phyloP scores from a whole-genome alignment of 768 basidiomycete genomes.

The Lactarius hengduanensis region DNA sequence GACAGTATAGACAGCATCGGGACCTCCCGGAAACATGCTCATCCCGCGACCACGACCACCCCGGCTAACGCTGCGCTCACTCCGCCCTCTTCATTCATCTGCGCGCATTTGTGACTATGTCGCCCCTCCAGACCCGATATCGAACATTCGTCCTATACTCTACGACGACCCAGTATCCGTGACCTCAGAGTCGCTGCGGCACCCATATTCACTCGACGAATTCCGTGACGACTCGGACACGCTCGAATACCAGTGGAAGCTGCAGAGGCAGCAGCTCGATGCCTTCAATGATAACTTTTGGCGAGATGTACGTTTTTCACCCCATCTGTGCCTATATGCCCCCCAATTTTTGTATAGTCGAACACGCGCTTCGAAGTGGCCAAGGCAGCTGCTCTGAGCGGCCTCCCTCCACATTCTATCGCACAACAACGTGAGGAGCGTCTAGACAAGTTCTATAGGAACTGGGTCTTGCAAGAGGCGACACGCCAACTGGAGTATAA shows the following conservation, averaged over 20 bases:
- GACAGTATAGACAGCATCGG: neutral
- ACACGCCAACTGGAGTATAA: constrained; percentile 58
- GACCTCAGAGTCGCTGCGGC: constrained; percentile 34
- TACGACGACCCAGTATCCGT: constrained; percentile 55
- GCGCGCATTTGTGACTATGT: constrained; percentile 40
- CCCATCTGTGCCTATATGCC: neutral
- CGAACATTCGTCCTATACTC: constrained; percentile 75
- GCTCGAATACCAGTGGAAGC: constrained; percentile 65
- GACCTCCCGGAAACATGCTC: constrained; percentile 20
- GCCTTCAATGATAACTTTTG: constrained; percentile 77
- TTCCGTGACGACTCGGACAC: constrained; percentile 45
- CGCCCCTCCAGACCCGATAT: constrained; percentile 75
- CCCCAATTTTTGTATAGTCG: constrained; percentile 47
- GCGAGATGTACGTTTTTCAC: constrained; percentile 61
- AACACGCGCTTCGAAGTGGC: constrained; percentile 78
- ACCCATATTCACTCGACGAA: constrained; percentile 80
- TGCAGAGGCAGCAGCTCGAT: constrained; percentile 71
- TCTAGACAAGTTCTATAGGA: constrained; percentile 67
- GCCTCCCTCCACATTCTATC: constrained; percentile 52
- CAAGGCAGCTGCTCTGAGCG: constrained; percentile 54
- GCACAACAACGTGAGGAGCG: constrained; percentile 61
- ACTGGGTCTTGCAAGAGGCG: constrained; percentile 73
- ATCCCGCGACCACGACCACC: constrained; percentile 21
- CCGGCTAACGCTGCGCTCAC: constrained; percentile 21
- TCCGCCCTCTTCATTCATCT: constrained; percentile 27